Conservation (phyloP, 495 filamentous ascomycete species). For the Tuber magnatum region DNA sequence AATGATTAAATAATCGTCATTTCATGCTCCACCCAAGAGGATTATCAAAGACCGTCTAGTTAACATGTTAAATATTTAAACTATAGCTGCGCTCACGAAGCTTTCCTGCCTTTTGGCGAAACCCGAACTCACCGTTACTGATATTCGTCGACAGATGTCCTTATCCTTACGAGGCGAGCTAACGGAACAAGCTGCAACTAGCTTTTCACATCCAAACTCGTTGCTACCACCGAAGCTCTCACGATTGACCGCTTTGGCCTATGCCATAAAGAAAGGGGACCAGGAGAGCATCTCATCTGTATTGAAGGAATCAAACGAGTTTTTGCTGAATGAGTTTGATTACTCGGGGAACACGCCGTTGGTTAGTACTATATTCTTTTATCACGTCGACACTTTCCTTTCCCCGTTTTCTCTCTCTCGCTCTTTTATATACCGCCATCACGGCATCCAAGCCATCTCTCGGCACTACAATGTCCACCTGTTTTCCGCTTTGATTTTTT, state of each 20-base stretch:
- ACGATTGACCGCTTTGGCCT: slow-evolving; percentile 65
- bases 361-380: slow-evolving; percentile 46
- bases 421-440: slow-evolving; percentile 10
- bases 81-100: slow-evolving; percentile 75
- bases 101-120: slow-evolving; percentile 76
- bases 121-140: slow-evolving; percentile 53
- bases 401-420: neutral
- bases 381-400: slow-evolving; percentile 20
- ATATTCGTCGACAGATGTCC: slow-evolving; percentile 66
- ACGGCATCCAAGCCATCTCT: neutral
- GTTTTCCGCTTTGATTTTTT: slow-evolving; percentile 3
- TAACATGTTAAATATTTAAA: neutral
- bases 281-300: slow-evolving; percentile 56
- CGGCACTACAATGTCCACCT: neutral
- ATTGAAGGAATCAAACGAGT: slow-evolving; percentile 57
- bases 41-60: neutral
- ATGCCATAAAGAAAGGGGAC: slow-evolving; percentile 71
- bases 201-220: slow-evolving; percentile 55
- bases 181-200: slow-evolving; percentile 58
- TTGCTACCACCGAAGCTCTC: slow-evolving; percentile 46
- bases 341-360: slow-evolving; percentile 87
- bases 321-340: slow-evolving; percentile 69
- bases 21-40: neutral
- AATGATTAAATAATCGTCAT: slow-evolving; percentile 31
- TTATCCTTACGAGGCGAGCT: slow-evolving; percentile 75